Evolutionary conservation across 2,329 filamentous ascomycete genomes (phyloP).

Genomic region (Ophiostoma populinum): DNA sequence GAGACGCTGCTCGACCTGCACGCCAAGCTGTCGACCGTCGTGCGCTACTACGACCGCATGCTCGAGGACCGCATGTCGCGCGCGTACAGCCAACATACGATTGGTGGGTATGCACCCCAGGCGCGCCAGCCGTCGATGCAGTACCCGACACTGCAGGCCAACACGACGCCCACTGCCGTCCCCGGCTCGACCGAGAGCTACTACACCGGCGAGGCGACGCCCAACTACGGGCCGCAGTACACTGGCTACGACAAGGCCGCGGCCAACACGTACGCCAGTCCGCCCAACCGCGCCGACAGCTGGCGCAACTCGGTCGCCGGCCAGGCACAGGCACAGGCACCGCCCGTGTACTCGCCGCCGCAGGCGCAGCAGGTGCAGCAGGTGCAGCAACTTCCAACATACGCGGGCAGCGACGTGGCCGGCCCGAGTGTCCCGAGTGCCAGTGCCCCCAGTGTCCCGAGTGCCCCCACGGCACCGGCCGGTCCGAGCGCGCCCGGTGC

Average conservation of each 20-base stretch:
- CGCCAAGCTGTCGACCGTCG: conserved; percentile 86
- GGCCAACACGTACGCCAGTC: conserved; percentile 28
- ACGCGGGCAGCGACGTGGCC: conserved; percentile 1
- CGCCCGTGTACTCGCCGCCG: not conserved
- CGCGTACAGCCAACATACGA: conserved; percentile 69
- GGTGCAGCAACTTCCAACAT: no score
- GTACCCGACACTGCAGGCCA: conserved; percentile 53
- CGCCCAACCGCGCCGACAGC: conserved; percentile 31
- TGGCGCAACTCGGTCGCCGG: conserved; percentile 28
- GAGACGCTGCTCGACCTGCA: conserved; percentile 89
- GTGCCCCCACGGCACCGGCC: conserved; percentile 7
- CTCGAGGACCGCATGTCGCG: conserved; percentile 86
- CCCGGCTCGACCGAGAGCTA: conserved; percentile 55
- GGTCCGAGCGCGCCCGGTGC: conserved; percentile 19
- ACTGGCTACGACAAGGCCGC: conserved; percentile 23
- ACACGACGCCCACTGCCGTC: conserved; percentile 22
- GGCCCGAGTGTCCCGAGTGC: not conserved
- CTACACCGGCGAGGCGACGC: conserved; percentile 47
- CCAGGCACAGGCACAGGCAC: conserved; percentile 15
- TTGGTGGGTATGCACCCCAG: conserved; percentile 45
- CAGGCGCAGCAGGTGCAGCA: conserved; percentile 1
- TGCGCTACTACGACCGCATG: conserved; percentile 96
- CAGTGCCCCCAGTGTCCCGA: not conserved
- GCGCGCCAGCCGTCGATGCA: conserved; percentile 37
- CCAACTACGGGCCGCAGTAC: conserved; percentile 30